These are phyloP conservation scores for Ceratorhiza oryzae-sativae DNA, from an alignment of 1,284 basidiomycete genomes.

Conservation along the genomic window DNA sequence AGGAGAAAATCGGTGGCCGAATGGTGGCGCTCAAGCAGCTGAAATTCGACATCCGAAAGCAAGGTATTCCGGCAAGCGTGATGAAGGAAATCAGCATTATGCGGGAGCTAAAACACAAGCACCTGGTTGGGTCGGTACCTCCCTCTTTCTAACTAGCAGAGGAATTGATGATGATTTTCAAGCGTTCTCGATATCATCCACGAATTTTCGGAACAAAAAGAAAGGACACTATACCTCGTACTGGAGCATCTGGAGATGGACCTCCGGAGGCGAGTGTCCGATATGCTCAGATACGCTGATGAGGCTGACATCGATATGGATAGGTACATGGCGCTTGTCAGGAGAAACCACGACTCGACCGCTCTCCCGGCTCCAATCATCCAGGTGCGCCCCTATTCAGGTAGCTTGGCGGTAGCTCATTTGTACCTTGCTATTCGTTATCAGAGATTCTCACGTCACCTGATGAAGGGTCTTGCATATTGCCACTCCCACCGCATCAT, in stretches of 20 bases:
- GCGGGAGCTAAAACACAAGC: slow-evolving; percentile 12
- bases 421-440: background rate
- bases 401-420: background rate
- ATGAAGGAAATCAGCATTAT: slow-evolving; percentile 28
- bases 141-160: background rate
- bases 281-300: background rate
- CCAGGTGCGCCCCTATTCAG: slow-evolving; percentile 5
- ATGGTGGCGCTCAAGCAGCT: slow-evolving; percentile 14
- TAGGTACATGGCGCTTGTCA: slow-evolving; percentile 16
- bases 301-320: background rate
- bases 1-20: background rate
- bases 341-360: background rate
- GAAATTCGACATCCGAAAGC: background rate
- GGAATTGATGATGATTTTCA: background rate
- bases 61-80: background rate
- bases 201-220: background rate
- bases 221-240: slow-evolving; percentile 2
- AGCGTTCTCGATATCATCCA: background rate
- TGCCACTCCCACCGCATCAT: slow-evolving; percentile 49
- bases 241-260: slow-evolving; percentile 31
- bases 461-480: slow-evolving; percentile 15
- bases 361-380: slow-evolving; percentile 13
- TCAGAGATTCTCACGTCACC: slow-evolving; percentile 31
- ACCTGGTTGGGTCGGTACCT: background rate
- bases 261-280: slow-evolving; percentile 6